Base-by-base conservation (phyloP, 192 early-diverging fungal genomes). In the Coemansia furcata region DNA sequence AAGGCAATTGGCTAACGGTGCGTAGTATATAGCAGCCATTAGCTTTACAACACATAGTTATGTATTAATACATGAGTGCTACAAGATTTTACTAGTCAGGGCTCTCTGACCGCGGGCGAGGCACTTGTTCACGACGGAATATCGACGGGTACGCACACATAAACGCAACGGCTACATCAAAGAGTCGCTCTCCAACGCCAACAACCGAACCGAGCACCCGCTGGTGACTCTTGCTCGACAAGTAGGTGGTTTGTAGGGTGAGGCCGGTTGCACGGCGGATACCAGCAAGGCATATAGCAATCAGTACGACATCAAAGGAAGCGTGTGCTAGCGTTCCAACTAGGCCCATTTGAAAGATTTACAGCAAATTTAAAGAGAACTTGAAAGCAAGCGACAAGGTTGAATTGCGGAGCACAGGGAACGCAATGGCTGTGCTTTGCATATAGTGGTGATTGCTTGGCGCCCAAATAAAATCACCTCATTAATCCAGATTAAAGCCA, bases 201-300 rank as follows among this genome's bases (percentile, higher is more conserved):
- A 81, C 60, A 3, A 81, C 63, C 47, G 72, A 69, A 5, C 78
- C 78, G 12, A 81, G 63, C 50, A 81, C n/a, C 19, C 71, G 63
- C 60, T 62, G 73, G 67, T 81, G 66, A 60, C 66, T 81, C 50
- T 73, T 75, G 70, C 52, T 71, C 1, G 37, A n/a, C 40, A 81
- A 30, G 29, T 69, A 63, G 35, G 60, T 33, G 10, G 70, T 69
- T 26, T 72, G 69, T 32, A 81, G 67, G 17, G 73, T 81, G 17
- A 81, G 63, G 14, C 78, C 78, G 1, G 78, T 81, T 1, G 78
- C 72, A 39, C 78, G 78, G 32, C 78, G 78, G 33, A 81, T 81
- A n/a, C 78, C 78, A 23, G 78, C 73, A 52, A 81, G 70, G 43
- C 73, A 76, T 52, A 81, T 50, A 3, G 78, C 63, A 49, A 81